Percentiles rank a stretch among this genome's conserved stretches.
phyloP scores from a whole-genome alignment of 805 yeast species.

The Geotrichum ghanense region DNA sequence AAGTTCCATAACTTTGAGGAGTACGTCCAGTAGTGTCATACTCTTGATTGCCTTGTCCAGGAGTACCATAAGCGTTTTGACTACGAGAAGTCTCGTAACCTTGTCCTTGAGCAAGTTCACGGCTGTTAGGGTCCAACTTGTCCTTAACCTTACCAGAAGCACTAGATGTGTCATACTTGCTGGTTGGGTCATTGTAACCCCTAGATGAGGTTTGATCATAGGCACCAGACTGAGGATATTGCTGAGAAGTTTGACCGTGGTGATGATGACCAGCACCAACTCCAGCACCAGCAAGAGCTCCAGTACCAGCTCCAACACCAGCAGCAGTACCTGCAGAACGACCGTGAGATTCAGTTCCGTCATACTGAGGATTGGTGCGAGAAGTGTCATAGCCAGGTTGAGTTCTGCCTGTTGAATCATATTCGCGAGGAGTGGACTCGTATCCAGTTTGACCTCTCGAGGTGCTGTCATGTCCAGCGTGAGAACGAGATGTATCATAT shows the following conservation, averaged over 20 bases:
- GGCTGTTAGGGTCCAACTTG: background rate
- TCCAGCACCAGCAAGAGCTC: background rate
- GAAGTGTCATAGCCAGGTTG: background rate
- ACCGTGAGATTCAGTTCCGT: too few relatives aligned
- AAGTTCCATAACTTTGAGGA: too few relatives aligned
- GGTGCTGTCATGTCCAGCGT: background rate
- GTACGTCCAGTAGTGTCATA: too few relatives aligned
- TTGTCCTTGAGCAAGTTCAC: too few relatives aligned
- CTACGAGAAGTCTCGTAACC: too few relatives aligned
- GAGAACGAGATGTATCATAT: background rate
- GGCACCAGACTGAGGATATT: background rate
- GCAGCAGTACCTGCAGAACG: too few relatives aligned
- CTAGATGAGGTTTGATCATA: background rate
- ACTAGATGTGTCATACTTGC: background rate
- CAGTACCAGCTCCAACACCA: background rate
- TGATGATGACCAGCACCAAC: background rate
- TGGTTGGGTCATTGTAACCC: background rate
- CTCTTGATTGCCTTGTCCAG: too few relatives aligned
- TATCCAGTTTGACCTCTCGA: background rate
- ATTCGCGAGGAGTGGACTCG: background rate
- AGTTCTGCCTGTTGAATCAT: too few relatives aligned
- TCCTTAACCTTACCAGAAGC: background rate
- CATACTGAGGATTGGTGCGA: too few relatives aligned
- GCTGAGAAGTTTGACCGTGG: background rate
- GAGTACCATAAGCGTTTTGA: too few relatives aligned